These are phyloP conservation scores for Aschersonia sp. DNA, from an alignment of 2,329 filamentous ascomycete species.

Conservation along the genomic window DNA sequence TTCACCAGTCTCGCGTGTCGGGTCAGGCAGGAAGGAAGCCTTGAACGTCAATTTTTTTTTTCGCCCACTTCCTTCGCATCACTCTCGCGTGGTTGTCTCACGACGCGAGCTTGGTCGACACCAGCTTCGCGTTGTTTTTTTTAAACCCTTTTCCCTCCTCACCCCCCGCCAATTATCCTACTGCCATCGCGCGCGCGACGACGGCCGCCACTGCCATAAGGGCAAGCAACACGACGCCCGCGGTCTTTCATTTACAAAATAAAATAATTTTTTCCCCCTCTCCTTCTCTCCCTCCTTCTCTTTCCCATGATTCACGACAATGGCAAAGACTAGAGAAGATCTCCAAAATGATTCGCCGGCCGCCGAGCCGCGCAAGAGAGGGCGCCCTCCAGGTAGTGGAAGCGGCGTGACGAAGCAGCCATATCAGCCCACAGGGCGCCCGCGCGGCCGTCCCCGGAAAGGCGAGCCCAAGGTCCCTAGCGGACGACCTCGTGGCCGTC, in stretches of 20 bases:
- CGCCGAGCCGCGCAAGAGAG: conserved; percentile 1
- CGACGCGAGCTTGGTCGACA: no score
- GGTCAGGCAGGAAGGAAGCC: no score
- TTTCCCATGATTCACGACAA: neutral
- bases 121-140: no score
- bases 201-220: no score
- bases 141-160: no score
- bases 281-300: neutral
- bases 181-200: no score
- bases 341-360: neutral
- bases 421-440: conserved; percentile 22
- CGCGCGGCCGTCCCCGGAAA: conserved; percentile 27
- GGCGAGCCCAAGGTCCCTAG: conserved; percentile 18
- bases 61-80: no score
- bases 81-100: no score
- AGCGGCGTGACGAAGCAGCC: conserved; percentile 15
- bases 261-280: neutral
- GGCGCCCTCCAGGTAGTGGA: conserved; percentile 1
- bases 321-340: conserved; percentile 3
- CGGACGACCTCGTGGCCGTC: conserved; percentile 32
- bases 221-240: no score
- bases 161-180: no score
- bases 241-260: neutral
- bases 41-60: no score
- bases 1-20: neutral